phyloP scores from a whole-genome alignment of 352 stramenopile genomes.

The Globisporangium mamillatum region DNA sequence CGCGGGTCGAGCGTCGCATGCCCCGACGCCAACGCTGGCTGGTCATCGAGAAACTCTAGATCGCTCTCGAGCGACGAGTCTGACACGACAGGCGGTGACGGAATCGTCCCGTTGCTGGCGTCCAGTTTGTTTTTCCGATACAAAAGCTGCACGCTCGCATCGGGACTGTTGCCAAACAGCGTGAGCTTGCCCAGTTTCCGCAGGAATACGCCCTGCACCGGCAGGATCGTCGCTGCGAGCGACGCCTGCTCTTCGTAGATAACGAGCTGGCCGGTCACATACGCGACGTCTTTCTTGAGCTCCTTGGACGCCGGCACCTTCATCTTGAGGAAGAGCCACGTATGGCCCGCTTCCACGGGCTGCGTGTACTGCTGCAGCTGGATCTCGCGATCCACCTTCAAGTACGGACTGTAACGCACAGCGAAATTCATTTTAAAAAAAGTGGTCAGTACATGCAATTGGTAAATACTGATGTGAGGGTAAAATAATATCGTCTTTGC shows the following conservation, averaged over 20 bases:
- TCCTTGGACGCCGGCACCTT: conserved; percentile 70
- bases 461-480: neutral
- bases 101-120: conserved; percentile 19
- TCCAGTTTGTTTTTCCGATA: conserved; percentile 44
- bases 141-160: conserved; percentile 74
- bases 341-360: conserved; percentile 64
- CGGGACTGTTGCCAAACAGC: conserved; percentile 80
- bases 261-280: conserved; percentile 77
- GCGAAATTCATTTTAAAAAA: conserved; percentile 1
- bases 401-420: conserved; percentile 43
- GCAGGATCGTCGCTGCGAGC: conserved; percentile 73
- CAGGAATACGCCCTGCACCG: conserved; percentile 82
- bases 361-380: conserved; percentile 78
- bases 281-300: conserved; percentile 62
- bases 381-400: conserved; percentile 70
- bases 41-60: conserved; percentile 25
- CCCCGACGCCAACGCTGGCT: conserved; percentile 4
- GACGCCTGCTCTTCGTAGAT: conserved; percentile 83
- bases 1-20: conserved; percentile 35
- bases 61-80: conserved; percentile 20
- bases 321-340: conserved; percentile 83
- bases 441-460: conserved; percentile 5
- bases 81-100: conserved; percentile 12
- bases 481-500: neutral
- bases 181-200: conserved; percentile 67